Percentiles rank a stretch among this genome's conserved stretches.
Conservation (phyloP, 1,139 yeast species). For the Meyerozyma sp. region DNA sequence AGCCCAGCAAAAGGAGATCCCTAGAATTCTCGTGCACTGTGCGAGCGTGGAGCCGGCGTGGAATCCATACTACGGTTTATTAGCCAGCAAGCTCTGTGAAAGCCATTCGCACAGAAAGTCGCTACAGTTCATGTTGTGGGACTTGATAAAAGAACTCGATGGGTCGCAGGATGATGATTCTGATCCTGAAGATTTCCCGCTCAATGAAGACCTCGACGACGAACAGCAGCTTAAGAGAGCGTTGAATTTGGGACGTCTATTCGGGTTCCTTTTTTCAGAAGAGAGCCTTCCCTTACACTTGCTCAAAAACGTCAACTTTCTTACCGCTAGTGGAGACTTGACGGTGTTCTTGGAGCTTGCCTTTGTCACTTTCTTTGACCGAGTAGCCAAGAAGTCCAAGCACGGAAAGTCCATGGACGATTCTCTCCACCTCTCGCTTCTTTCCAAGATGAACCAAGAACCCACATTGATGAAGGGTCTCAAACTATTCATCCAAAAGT, state of each 20-base stretch:
- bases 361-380: slow-evolving; percentile 62
- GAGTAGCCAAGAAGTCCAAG: slow-evolving; percentile 55
- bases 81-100: slow-evolving; percentile 71
- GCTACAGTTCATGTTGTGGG: slow-evolving; percentile 90
- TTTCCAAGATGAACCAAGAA: neutral
- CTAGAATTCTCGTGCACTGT: slow-evolving; percentile 81
- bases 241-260: slow-evolving; percentile 74
- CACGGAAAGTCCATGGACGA: neutral
- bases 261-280: slow-evolving; percentile 68
- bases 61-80: slow-evolving; percentile 85
- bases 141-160: slow-evolving; percentile 70
- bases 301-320: slow-evolving; percentile 67
- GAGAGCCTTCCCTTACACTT: slow-evolving; percentile 69
- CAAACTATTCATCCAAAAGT: neutral
- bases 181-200: slow-evolving; percentile 35
- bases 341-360: slow-evolving; percentile 69
- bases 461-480: neutral
- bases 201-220: slow-evolving; percentile 32
- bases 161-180: slow-evolving; percentile 28
- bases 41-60: slow-evolving; percentile 76
- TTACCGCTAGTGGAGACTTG: slow-evolving; percentile 64
- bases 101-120: slow-evolving; percentile 71
- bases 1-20: slow-evolving; percentile 85
- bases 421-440: neutral
- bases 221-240: slow-evolving; percentile 48